These are phyloP conservation scores for Dillenia turbinata DNA, from an alignment of 164 flowering plant species.

Conservation along the genomic window DNA sequence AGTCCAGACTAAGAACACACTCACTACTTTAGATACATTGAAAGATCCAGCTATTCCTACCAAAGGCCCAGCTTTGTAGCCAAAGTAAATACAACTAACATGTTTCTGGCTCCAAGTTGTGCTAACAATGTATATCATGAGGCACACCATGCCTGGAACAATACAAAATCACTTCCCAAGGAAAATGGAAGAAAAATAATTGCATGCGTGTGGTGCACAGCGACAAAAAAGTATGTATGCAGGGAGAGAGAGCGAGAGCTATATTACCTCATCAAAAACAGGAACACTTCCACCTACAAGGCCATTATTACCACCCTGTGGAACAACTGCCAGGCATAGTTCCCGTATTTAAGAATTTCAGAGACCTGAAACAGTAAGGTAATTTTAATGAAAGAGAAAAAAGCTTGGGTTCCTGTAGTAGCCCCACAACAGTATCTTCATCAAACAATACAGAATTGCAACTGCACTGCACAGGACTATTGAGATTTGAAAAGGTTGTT, in stretches of 20 bases:
- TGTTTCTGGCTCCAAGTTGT: no score
- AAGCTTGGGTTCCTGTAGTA: neutral
- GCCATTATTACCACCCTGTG: constrained; percentile 98
- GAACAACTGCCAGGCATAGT: constrained; percentile 85
- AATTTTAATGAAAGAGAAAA: neutral
- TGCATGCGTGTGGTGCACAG: no score
- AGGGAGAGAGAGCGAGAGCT: neutral
- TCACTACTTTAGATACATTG: no score
- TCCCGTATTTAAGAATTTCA: constrained; percentile 72
- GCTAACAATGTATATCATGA: no score
- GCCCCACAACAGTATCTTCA: constrained; percentile 1
- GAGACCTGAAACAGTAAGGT: constrained; percentile 52
- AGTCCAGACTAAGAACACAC: no score
- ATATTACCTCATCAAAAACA: constrained; percentile 88
- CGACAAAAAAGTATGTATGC: neutral
- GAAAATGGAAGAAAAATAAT: no score
- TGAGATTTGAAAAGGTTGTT: no score
- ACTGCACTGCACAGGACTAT: no score
- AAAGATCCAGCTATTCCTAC: no score
- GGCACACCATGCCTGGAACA: neutral
- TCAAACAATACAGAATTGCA: no score
- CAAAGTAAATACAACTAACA: no score
- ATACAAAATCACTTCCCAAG: neutral
- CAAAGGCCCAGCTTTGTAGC: no score
- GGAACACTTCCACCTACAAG: constrained; percentile 99